phyloP scores from a whole-genome alignment of 2,329 filamentous ascomycete genomes.

The Colletotrichum sp. region DNA sequence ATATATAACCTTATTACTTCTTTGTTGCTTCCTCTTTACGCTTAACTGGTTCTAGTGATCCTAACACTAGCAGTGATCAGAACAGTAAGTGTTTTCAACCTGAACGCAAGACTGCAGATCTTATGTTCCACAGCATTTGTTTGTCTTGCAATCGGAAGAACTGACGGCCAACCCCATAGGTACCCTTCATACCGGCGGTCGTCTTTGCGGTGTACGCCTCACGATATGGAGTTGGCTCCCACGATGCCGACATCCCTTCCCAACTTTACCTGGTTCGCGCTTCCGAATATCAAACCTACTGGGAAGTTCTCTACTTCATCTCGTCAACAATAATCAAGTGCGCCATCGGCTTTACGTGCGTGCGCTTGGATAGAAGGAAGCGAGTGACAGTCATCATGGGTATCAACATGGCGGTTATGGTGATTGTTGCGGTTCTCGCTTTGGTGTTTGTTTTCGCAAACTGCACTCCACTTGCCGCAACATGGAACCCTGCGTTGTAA shows the following conservation, averaged over 20 bases:
- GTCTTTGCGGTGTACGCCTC: neutral
- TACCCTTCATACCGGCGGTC: constrained; percentile 1
- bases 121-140: neutral
- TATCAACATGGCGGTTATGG: constrained; percentile 21
- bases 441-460: constrained; percentile 24
- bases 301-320: constrained; percentile 23
- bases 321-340: constrained; percentile 26
- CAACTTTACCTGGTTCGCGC: constrained; percentile 1
- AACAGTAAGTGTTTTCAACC: neutral
- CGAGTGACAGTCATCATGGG: constrained; percentile 14
- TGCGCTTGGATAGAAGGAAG: constrained; percentile 20
- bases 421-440: constrained; percentile 7
- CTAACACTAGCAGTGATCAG: neutral
- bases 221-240: neutral
- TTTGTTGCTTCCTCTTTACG: too few species aligned
- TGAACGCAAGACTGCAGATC: neutral
- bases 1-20: too few species aligned
- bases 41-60: too few species aligned
- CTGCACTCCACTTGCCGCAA: constrained; percentile 24
- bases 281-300: neutral
- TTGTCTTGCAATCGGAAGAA: neutral
- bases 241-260: neutral
- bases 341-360: constrained; percentile 25
- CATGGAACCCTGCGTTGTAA: constrained; percentile 25
- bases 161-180: neutral